These are phyloP conservation scores for Colletotrichum phormii DNA, from an alignment of 2,329 filamentous ascomycete species.

Conservation along the genomic window DNA sequence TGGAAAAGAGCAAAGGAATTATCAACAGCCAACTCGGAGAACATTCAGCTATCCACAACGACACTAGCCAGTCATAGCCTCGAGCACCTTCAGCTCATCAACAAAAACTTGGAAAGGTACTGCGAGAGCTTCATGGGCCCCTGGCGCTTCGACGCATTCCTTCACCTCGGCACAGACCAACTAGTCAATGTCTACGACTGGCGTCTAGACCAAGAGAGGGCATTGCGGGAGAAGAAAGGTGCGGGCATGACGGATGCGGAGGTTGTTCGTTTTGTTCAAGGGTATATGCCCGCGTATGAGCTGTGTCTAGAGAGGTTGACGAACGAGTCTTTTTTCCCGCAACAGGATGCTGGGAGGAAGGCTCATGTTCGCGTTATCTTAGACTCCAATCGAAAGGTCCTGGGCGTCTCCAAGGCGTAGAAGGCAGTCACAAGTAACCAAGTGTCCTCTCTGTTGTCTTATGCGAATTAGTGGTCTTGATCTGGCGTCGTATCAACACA, in stretches of 20 bases:
- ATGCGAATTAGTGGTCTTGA: too few relatives aligned
- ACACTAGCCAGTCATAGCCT: slow-evolving; percentile 24
- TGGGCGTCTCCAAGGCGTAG: slow-evolving; percentile 10
- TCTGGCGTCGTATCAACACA: too few relatives aligned
- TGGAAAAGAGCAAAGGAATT: slow-evolving; percentile 21
- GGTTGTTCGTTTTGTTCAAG: slow-evolving; percentile 33
- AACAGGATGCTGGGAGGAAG: background rate
- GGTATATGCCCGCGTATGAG: slow-evolving; percentile 35
- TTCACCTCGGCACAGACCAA: slow-evolving; percentile 29
- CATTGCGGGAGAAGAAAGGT: slow-evolving; percentile 32
- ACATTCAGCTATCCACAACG: slow-evolving; percentile 14
- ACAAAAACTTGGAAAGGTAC: slow-evolving; percentile 30
- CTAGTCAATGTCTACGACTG: slow-evolving; percentile 32
- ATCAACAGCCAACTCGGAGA: background rate
- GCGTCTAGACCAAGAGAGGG: slow-evolving; percentile 31
- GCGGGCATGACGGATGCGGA: slow-evolving; percentile 29
- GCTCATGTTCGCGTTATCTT: slow-evolving; percentile 23
- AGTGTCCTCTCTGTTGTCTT: too few relatives aligned
- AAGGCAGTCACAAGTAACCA: background rate
- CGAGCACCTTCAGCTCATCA: slow-evolving; percentile 26
- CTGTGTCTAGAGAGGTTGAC: slow-evolving; percentile 27
- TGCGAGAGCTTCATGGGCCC: slow-evolving; percentile 34
- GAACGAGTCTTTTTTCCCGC: slow-evolving; percentile 8
- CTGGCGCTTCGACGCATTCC: slow-evolving; percentile 31
- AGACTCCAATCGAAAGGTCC: slow-evolving; percentile 21